A percentile compares a stretch with the other conserved stretches of the same genome.
These are phyloP conservation scores for Amyloporia xantha DNA, from an alignment of 768 basidiomycete species.

Conservation along the genomic window DNA sequence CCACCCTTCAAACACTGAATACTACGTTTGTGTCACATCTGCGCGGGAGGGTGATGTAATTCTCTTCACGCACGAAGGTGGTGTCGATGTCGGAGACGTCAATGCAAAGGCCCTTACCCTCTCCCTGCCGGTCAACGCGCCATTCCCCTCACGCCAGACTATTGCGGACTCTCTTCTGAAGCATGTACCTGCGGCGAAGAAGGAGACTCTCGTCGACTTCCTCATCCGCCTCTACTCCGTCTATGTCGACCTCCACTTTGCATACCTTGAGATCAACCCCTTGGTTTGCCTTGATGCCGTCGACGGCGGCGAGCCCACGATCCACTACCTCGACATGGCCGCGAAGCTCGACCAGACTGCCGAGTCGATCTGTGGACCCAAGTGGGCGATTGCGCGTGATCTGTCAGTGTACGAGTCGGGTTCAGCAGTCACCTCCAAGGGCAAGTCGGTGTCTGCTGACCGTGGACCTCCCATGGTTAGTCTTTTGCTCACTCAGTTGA, in stretches of 20 bases:
- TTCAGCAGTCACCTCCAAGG: constrained; percentile 35
- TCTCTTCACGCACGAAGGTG: constrained; percentile 98
- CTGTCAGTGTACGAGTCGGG: constrained; percentile 61
- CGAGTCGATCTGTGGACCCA: constrained; percentile 95
- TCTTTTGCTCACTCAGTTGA: constrained; percentile 7
- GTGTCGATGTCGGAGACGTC: constrained; percentile 98
- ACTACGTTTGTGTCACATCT: constrained; percentile 98
- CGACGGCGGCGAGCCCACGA: constrained; percentile 61
- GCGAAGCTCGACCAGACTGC: constrained; percentile 99
- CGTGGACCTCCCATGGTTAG: constrained; percentile 93
- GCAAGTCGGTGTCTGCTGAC: constrained; percentile 65
- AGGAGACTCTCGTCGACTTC: constrained; percentile 92
- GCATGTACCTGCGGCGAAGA: constrained; percentile 78
- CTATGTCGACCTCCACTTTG: constrained; percentile 98
- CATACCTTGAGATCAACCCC: constrained; percentile 99
- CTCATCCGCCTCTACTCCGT: constrained; percentile 92
- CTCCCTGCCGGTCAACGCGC: constrained; percentile 64
- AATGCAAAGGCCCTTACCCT: constrained; percentile 94
- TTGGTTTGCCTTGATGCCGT: constrained; percentile 87
- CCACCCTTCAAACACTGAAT: constrained; percentile 89
- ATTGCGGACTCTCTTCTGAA: constrained; percentile 73
- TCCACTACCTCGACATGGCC: constrained; percentile 98
- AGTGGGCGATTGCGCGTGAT: constrained; percentile 98
- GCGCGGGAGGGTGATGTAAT: constrained; percentile 91
- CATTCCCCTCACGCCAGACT: constrained; percentile 77